Evolutionary conservation across 495 filamentous ascomycete species (phyloP), one percentile per base, ranked within the genome.

Genomic region (Xylaria curta): DNA sequence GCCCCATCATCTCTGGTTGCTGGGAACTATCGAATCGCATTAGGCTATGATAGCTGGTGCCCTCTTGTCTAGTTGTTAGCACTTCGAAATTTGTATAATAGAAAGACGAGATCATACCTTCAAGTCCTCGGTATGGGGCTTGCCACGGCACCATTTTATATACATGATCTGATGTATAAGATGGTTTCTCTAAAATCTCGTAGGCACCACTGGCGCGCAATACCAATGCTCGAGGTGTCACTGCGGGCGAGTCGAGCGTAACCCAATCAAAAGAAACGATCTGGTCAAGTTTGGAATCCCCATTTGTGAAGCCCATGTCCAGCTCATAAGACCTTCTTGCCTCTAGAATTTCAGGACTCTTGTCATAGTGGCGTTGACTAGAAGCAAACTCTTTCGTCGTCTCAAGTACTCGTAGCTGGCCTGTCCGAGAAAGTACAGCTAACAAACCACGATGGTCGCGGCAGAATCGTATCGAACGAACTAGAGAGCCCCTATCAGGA

Each of bases 191-290:
- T 9, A 92, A 73, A 28, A 94, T 87, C 19, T 89, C 89, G 58
- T 94, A 85, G 3, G 83, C 79, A n/a, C 91, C 90, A 77, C 89
- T 89, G 6, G 89, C 90, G 58, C 91, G 86, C 19, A 95, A 81
- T 6, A 91, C 89, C 71, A 97, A 82, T 44, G 89, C 85, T 60
- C 89, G 88, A 26, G 92, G 89, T 61, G 90, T 90, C 53, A 90
- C 81, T 10, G 87, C 82, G 2, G 86, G 85, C 58, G 82, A 87
- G 24, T 90, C 81, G 85, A 87, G 77, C 76, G 82, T 92, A 66
- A 97, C 84, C 85, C 94, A 97, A 76, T 98, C 95, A 78, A 97
- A 97, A 1, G 92, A 92, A 0, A 96, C 91, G 40, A 97, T 88
- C 19, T 91, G 87, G 53, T 91, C 86, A 56, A 81, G 90, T 82